Base-by-base conservation (phyloP, 108 stramenopile species). In the Phaeodactylum tricornutum region DNA sequence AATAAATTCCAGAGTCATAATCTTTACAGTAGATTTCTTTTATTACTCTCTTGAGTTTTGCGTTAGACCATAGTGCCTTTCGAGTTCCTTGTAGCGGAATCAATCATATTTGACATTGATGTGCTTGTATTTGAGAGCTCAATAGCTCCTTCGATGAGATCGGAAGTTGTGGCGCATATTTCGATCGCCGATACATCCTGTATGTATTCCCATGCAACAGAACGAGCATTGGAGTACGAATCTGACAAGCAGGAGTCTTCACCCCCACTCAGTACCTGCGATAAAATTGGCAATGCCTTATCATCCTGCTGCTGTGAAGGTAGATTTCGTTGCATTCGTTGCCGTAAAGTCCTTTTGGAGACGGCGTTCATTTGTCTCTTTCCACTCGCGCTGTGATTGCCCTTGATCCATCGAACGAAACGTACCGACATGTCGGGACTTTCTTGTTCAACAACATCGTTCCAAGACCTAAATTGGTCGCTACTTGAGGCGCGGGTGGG, bases 401-500 rank as follows among this genome's bases (percentile, higher is more conserved):
- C n/a, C n/a, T n/a, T n/a, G n/a, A n/a, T n/a, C n/a, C n/a, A n/a
- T n/a, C n/a, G n/a, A n/a, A n/a, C n/a, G n/a, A n/a, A n/a, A n/a
- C n/a, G n/a, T n/a, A n/a, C n/a, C n/a, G n/a, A n/a, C n/a, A n/a
- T n/a, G n/a, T n/a, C n/a, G n/a, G n/a, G n/a, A n/a, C n/a, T n/a
- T 34, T 8, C 9, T 34, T 34, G 9, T 12, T 12, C 12, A 8
- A 45, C n/a, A 2, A 23, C 24, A 4, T 3, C 19, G 22, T 2
- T 45, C 22, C n/a, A 23, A 22, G 23, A 45, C 43, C 43, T 11
- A 28, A n/a, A 23, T 53, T 53, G 22, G 2, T 5, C n/a, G n/a
- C 6, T 36, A 3, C 17, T 4, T 12, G 3, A 2, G 26, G 2
- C 19, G 30, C 11, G 16, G 20, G 2, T 22, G 27, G 25, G 25